Evolutionary conservation across 2,329 filamentous ascomycete species (phyloP).

Genomic region (Phialemonium atrogriseum): DNA sequence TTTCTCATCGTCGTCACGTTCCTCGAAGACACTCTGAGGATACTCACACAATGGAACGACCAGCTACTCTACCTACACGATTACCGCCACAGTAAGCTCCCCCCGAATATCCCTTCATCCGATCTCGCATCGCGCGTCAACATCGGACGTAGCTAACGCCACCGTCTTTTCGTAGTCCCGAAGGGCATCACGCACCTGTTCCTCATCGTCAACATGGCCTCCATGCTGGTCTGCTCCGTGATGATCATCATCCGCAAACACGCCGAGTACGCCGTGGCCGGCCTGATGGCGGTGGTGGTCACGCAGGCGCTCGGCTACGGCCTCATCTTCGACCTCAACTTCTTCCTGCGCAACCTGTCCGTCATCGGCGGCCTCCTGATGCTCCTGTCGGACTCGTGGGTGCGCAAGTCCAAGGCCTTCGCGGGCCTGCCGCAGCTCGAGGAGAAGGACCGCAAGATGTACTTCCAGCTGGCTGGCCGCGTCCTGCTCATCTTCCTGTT

Average conservation of each 20-base stretch:
- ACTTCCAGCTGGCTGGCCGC: conserved; percentile 95
- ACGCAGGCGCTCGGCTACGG: conserved; percentile 94
- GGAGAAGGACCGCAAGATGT: conserved; percentile 99
- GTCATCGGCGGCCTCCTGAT: conserved; percentile 96
- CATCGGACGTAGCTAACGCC: conserved; percentile 6
- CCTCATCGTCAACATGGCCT: conserved; percentile 80
- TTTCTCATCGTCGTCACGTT: conserved; percentile 98
- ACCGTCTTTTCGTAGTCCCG: conserved; percentile 54
- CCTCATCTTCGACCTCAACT: conserved; percentile 98
- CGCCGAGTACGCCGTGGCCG: conserved; percentile 85
- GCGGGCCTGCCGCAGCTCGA: conserved; percentile 89
- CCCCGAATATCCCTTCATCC: conserved; percentile 2
- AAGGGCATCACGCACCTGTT: conserved; percentile 85
- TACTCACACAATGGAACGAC: conserved; percentile 95
- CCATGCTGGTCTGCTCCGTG: conserved; percentile 73
- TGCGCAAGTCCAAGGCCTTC: conserved; percentile 93
- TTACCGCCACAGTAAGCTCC: conserved; percentile 77
- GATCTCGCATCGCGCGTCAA: not conserved
- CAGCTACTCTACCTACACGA: conserved; percentile 89
- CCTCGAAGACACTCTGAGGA: conserved; percentile 90
- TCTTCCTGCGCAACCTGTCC: conserved; percentile 97
- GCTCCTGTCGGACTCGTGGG: conserved; percentile 97
- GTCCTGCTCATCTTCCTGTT: conserved; percentile 97
- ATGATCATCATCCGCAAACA: conserved; percentile 89
- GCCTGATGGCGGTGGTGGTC: conserved; percentile 83